A percentile compares a stretch with the other conserved stretches of the same genome.
Conservation (phyloP, 768 basidiomycete species). For the Mycena capillaripes region DNA sequence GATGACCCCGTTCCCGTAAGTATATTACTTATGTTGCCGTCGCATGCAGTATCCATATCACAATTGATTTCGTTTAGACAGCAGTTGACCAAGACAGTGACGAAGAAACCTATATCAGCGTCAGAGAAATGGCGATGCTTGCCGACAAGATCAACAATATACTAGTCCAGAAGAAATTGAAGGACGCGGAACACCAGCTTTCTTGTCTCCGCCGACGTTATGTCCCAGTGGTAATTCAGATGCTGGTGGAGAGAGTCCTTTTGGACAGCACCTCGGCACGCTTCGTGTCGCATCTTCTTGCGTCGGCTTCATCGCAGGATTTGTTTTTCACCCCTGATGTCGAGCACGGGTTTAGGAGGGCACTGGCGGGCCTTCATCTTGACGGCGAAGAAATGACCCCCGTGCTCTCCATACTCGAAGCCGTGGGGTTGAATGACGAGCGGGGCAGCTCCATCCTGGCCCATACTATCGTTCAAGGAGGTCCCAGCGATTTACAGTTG, state of each 20-base stretch:
- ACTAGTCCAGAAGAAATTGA: no score
- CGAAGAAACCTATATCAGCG: neutral
- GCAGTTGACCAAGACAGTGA: neutral
- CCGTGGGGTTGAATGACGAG: neutral
- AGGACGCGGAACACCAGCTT: neutral
- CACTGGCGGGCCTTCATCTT: no score
- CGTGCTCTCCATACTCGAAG: neutral
- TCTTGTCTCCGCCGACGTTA: neutral
- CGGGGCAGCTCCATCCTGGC: neutral
- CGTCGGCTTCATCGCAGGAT: neutral
- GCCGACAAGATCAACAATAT: no score
- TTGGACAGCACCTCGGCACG: neutral
- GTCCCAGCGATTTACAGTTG: no score
- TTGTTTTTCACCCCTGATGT: neutral
- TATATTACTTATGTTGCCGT: no score
- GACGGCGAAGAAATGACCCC: neutral
- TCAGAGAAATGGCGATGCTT: no score
- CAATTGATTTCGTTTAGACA: neutral
- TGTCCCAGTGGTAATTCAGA: no score
- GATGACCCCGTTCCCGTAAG: no score
- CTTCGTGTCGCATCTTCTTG: neutral
- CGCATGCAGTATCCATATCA: no score
- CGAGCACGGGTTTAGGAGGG: neutral
- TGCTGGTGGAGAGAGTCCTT: neutral
- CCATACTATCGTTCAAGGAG: no score